Evolutionary conservation across 2,329 filamentous ascomycete species (phyloP).

Genomic region (Nothophoma quercina): DNA sequence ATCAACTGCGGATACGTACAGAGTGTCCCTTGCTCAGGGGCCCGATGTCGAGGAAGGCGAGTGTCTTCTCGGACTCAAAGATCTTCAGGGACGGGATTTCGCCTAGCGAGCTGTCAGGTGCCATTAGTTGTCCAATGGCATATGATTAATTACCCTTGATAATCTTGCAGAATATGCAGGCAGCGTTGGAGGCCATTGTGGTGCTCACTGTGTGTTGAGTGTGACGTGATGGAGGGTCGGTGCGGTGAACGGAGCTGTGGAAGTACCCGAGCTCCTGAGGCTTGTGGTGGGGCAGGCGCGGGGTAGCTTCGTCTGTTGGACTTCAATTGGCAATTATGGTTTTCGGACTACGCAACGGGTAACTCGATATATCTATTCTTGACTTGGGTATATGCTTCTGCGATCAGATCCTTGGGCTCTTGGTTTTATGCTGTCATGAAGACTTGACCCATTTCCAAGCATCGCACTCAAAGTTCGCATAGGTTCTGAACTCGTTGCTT

Average conservation of each 20-base stretch:
- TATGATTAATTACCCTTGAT: conserved; percentile 76
- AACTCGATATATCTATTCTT: background rate
- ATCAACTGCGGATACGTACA: conserved; percentile 67
- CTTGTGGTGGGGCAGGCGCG: conserved; percentile 27
- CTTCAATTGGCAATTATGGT: background rate
- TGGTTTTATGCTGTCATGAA: conserved; percentile 1
- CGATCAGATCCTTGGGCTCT: background rate
- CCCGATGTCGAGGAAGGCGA: conserved; percentile 96
- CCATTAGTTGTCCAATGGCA: no score
- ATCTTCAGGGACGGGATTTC: conserved; percentile 98
- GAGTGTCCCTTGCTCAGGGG: conserved; percentile 89
- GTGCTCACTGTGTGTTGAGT: conserved; percentile 34
- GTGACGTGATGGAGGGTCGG: conserved; percentile 33
- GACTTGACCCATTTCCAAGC: conserved; percentile 48
- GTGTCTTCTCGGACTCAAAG: conserved; percentile 89
- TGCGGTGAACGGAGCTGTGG: conserved; percentile 8
- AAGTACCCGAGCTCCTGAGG: conserved; percentile 16
- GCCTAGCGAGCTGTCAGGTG: conserved; percentile 61
- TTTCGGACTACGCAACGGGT: no score
- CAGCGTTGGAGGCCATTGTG: conserved; percentile 66
- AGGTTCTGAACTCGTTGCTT: conserved; percentile 83
- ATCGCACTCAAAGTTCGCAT: conserved; percentile 76
- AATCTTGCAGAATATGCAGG: conserved; percentile 98
- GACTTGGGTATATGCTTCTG: no score
- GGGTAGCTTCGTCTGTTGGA: conserved; percentile 23